These are phyloP conservation scores for Colletotrichum phormii DNA, from an alignment of 2,329 filamentous ascomycete genomes.

Conservation along the genomic window DNA sequence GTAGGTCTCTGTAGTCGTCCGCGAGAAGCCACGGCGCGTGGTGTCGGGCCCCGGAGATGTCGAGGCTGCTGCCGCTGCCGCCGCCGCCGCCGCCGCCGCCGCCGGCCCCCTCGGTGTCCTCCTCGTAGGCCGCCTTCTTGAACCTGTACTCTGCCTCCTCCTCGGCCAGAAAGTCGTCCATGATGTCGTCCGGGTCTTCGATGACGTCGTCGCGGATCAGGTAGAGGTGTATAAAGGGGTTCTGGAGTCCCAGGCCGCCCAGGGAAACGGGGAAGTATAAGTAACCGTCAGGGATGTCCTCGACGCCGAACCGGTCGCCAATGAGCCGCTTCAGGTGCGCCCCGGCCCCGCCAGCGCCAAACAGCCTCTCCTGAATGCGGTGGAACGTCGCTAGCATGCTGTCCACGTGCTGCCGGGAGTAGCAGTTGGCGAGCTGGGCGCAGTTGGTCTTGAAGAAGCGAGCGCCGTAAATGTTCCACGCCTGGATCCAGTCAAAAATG, in stretches of 20 bases:
- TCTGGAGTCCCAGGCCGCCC: constrained; percentile 54
- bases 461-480: constrained; percentile 69
- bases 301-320: constrained; percentile 57
- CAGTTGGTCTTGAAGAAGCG: constrained; percentile 70
- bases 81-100: constrained; percentile 19
- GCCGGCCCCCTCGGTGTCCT: constrained; percentile 25
- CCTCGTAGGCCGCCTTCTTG: constrained; percentile 47
- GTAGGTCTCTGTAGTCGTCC: constrained; percentile 34
- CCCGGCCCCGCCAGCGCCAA: constrained; percentile 52
- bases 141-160: constrained; percentile 49
- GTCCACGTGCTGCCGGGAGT: constrained; percentile 66
- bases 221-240: constrained; percentile 45
- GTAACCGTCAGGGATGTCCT: constrained; percentile 52
- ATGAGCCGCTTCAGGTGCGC: constrained; percentile 60
- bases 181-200: constrained; percentile 39
- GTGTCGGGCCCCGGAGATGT: neutral
- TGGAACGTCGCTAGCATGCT: constrained; percentile 63
- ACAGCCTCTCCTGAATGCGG: constrained; percentile 63
- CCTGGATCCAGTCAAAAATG: constrained; percentile 69
- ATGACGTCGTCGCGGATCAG: constrained; percentile 42
- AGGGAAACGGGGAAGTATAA: constrained; percentile 53
- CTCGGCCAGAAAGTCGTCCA: constrained; percentile 44
- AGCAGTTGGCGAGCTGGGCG: constrained; percentile 64
- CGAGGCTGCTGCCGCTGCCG: neutral
- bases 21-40: constrained; percentile 10